A percentile compares a stretch with the other conserved stretches of the same genome.
Conservation (phyloP, 768 basidiomycete species). For the Boletus reticulatus region DNA sequence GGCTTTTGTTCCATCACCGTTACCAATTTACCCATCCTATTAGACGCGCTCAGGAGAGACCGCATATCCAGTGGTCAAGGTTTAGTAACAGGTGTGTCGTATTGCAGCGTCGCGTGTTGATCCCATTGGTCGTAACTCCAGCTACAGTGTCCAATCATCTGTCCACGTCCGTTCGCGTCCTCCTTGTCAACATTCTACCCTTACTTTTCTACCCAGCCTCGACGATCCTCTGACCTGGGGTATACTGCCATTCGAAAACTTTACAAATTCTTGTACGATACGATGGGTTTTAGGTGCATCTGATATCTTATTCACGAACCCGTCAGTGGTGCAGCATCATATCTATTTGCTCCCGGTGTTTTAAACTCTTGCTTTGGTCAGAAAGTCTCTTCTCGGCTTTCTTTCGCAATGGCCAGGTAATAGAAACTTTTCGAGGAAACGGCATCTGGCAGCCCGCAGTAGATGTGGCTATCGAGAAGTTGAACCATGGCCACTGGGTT, state of each 20-base stretch:
- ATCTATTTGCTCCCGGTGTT: slow-evolving; percentile 1
- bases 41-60: slow-evolving; percentile 54
- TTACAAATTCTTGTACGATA: slow-evolving; percentile 55
- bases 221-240: slow-evolving; percentile 92
- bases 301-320: slow-evolving; percentile 94
- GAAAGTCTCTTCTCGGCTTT: slow-evolving; percentile 78
- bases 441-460: slow-evolving; percentile 89
- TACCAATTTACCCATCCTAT: slow-evolving; percentile 63
- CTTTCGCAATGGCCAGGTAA: slow-evolving; percentile 85
- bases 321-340: slow-evolving; percentile 45
- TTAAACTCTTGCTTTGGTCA: slow-evolving; percentile 27
- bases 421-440: slow-evolving; percentile 89
- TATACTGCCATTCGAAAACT: slow-evolving; percentile 63
- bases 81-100: slow-evolving; percentile 68
- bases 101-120: background rate
- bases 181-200: slow-evolving; percentile 2
- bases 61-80: slow-evolving; percentile 53
- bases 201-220: slow-evolving; percentile 43
- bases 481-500: slow-evolving; percentile 88
- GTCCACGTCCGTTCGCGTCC: slow-evolving; percentile 63
- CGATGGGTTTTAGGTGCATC: slow-evolving; percentile 93
- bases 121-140: slow-evolving; percentile 7
- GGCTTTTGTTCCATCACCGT: slow-evolving; percentile 69
- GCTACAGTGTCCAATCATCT: slow-evolving; percentile 85
- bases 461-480: slow-evolving; percentile 74